These are phyloP conservation scores for Dactylorhiza incarnata DNA, from an alignment of 106 monocot genomes.

Conservation along the genomic window DNA sequence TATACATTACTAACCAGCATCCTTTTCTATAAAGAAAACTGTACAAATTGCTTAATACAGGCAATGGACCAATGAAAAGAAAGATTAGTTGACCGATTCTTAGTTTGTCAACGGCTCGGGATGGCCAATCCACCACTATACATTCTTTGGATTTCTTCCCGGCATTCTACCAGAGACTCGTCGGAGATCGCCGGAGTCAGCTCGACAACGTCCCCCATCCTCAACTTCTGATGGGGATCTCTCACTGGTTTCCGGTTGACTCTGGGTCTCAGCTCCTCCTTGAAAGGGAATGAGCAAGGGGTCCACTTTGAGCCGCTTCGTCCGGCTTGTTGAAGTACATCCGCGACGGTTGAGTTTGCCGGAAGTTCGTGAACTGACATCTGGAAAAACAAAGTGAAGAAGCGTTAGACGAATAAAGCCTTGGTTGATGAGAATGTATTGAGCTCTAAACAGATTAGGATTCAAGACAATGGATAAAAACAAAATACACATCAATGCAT, in stretches of 20 bases:
- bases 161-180: constrained; percentile 43
- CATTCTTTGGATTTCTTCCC: constrained; percentile 76
- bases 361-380: constrained; percentile 76
- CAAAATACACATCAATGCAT: neutral
- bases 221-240: constrained; percentile 33
- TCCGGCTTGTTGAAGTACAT: constrained; percentile 44
- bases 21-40: too few relatives aligned
- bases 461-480: too few relatives aligned
- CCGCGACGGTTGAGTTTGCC: constrained; percentile 54
- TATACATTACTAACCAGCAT: too few relatives aligned
- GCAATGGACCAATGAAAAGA: neutral
- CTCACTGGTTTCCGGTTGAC: constrained; percentile 36
- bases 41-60: neutral
- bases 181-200: constrained; percentile 44
- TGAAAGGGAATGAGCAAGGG: constrained; percentile 26
- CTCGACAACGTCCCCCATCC: constrained; percentile 78
- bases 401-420: neutral
- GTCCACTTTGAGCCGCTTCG: constrained; percentile 22
- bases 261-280: constrained; percentile 63
- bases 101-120: constrained; percentile 5
- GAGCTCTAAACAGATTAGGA: too few relatives aligned
- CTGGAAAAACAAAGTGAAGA: constrained; percentile 17
- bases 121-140: constrained; percentile 39
- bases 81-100: constrained; percentile 6
- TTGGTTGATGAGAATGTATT: too few relatives aligned